Evolutionary conservation across 2,329 filamentous ascomycete genomes (phyloP), one percentile per base, ranked within the genome.

Genomic region (Fusarium paranaense): DNA sequence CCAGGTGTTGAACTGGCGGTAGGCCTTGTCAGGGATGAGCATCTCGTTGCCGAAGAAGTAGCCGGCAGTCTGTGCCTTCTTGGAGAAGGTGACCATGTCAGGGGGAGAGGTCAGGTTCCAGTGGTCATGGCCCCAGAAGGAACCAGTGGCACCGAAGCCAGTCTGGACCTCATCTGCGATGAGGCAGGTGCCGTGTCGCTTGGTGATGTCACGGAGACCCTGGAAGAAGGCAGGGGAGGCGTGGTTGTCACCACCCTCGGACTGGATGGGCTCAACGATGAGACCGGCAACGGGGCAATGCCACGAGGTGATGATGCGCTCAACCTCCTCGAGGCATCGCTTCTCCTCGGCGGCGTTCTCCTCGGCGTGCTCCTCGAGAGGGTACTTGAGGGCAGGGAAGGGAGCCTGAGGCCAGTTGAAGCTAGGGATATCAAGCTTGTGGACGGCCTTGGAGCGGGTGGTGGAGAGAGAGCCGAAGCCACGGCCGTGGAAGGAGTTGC

Each of bases 151-250:
- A 78, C 94, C 94, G 60, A 95, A 91, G 80, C 78, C 93, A 20
- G 94, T 96, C 83, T 96, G 94, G 37, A 96, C 94, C 83, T 95
- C 94, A 79, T 96, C 94, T 64, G 95, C 93, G 78, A 96, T 96
- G 82, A 96, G 85, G 73, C 94, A 88, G 38, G 94, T 88, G 69
- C 91, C 86, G 83, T 93, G 88, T 80, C 90, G 91, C 79, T 90
- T 88, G 37, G 93, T 95, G 69, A 95, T 86, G 38, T 90, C 90
- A 61, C 94, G 91, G 35, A 96, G 90, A 54, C 91, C 91, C 71
- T 87, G 90, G 91, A 96, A 95, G 87, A 95, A 96, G 45, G 89
- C 87, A 13, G 93, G 90, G 0, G 93, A 94, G 64, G 93, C 94
- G 83, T 95, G 94, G 87, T 95, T 95, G 84, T 95, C 93, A 76